Base-by-base conservation (phyloP, 2,329 filamentous ascomycete species). In the Aureobasidium namibiae region DNA sequence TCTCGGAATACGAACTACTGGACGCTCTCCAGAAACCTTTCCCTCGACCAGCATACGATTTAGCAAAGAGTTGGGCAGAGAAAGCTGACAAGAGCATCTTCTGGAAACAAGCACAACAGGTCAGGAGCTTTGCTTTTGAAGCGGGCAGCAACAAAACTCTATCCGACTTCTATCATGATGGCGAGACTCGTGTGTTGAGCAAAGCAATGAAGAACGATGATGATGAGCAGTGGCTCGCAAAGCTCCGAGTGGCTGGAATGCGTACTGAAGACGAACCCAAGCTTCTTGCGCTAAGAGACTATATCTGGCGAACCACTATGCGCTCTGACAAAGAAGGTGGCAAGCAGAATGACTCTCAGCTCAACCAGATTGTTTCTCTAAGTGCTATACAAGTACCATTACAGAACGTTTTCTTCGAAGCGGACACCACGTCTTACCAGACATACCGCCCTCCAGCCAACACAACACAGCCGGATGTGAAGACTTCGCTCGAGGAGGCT, bases 371-470 rank as follows among this genome's bases (percentile, higher is more conserved):
- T 13, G 81, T 97, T 7, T 80, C 85, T 1, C 74, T 97, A 24
- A 87, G 88, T 63, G 85, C 85, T 41, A 76, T 95, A 54, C 85
- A 86, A 13, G 84, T 96, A 33, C 88, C 86, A 1, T 88, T 89
- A 3, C 90, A 96, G 68, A 97, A 90, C 0, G 87, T 99, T 1
- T 88, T 97, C 68, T 97, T 97, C 67, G 91, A 96, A 65, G 90
- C 92, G 59, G 82, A 84, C 39, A 80, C 80, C 41, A 76, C 83
- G 9, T 74, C 84, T 10, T 74, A 77, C 42, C 73, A 75, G 60
- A 61, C 70, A 56, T 64, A 45, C 13, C 31, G 10, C 13, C 36
- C 59, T 24, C 48, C 45, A 10, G 3, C 36, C 4, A 21, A 57
- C 31, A 14, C 11, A 7, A 23, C 34, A 8, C 41, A 60, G n/a